These are phyloP conservation scores for Metschnikowia bowlesiae DNA, from an alignment of 805 yeast genomes.

Conservation along the genomic window DNA sequence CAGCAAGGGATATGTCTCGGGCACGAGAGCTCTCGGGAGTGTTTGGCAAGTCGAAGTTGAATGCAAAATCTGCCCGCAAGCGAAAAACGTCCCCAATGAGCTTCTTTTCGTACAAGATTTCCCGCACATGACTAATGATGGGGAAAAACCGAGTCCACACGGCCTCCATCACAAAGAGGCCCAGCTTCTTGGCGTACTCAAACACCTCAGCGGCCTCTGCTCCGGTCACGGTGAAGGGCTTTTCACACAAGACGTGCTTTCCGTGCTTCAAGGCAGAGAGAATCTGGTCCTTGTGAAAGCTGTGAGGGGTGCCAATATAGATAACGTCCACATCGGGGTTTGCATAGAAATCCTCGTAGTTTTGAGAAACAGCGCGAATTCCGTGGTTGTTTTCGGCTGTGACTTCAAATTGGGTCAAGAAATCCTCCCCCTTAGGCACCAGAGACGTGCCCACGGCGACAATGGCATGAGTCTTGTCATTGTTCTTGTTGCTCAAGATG, in stretches of 20 bases:
- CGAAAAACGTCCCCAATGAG: slow-evolving; percentile 46
- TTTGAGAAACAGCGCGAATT: slow-evolving; percentile 21
- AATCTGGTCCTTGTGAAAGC: slow-evolving; percentile 45
- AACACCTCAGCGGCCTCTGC: slow-evolving; percentile 41
- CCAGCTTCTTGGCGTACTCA: slow-evolving; percentile 40
- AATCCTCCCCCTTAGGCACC: slow-evolving; percentile 30
- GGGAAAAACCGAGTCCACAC: slow-evolving; percentile 58
- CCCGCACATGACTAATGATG: slow-evolving; percentile 29
- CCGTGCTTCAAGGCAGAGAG: slow-evolving; percentile 39
- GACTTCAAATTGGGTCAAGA: slow-evolving; percentile 21
- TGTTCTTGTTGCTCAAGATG: slow-evolving; percentile 20
- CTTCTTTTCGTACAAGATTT: slow-evolving; percentile 36
- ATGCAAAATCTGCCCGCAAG: slow-evolving; percentile 38
- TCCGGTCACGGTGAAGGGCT: slow-evolving; percentile 48
- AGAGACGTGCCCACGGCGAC: slow-evolving; percentile 39
- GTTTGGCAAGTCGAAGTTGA: slow-evolving; percentile 28
- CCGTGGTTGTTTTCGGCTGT: slow-evolving; percentile 21
- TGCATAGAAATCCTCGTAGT: slow-evolving; percentile 43
- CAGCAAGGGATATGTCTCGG: slow-evolving; percentile 45
- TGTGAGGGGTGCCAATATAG: slow-evolving; percentile 54
- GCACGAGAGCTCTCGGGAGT: slow-evolving; percentile 29
- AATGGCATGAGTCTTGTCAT: slow-evolving; percentile 29
- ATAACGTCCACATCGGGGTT: slow-evolving; percentile 44
- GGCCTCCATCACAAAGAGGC: slow-evolving; percentile 53
- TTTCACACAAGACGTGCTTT: slow-evolving; percentile 52